Evolutionary conservation across 805 yeast genomes (phyloP), one percentile per base, ranked within the genome.

Genomic region (Ogataea chonburiensis): DNA sequence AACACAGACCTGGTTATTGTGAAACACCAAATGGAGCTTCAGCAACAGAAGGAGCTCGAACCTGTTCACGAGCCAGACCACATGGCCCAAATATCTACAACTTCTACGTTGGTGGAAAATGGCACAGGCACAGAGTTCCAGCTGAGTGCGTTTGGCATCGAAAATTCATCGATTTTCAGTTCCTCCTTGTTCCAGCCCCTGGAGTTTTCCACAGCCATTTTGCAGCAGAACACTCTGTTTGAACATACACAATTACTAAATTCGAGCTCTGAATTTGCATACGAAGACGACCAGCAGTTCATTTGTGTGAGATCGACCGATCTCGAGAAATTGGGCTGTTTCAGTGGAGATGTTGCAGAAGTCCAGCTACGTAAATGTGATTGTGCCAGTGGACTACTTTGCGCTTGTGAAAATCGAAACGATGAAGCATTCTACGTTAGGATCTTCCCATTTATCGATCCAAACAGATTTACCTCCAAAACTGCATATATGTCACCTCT

Each of bases 301-400:
- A 77, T 61, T 0, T 72, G 66, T 38, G 57, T 79, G 9, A 67
- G 70, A 27, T 63, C 77, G 1, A 55, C 60, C 8, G 79, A 73
- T 28, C 61, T 86, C 17, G 67, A 76, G 14, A 68, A 66, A 15
- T 61, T 83, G 17, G 84, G 86, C 0, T 66, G 75, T 16, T 75
- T 82, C 43, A 77, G 81, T 38, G 95, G 95, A 3, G 93, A 84
- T 51, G 57, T 72, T 31, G 79, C 77, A 3, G 58, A 63, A 10
- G 31, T 75, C 18, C 25, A 36, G 5, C 31, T 50, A 3, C 37
- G 30, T 12, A 16, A 28, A 12, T 42, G 47, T 27, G 47, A 45
- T 40, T 38, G 51, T 27, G 42, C 40, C 1, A 35, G 32, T 7
- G 61, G 31, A 7, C 20, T 37, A 13, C 37, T 33, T 18, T 42